Evolutionary conservation across 2,329 filamentous ascomycete genomes (phyloP), one percentile per base, ranked within the genome.

Genomic region (Emydomyces testavorans): DNA sequence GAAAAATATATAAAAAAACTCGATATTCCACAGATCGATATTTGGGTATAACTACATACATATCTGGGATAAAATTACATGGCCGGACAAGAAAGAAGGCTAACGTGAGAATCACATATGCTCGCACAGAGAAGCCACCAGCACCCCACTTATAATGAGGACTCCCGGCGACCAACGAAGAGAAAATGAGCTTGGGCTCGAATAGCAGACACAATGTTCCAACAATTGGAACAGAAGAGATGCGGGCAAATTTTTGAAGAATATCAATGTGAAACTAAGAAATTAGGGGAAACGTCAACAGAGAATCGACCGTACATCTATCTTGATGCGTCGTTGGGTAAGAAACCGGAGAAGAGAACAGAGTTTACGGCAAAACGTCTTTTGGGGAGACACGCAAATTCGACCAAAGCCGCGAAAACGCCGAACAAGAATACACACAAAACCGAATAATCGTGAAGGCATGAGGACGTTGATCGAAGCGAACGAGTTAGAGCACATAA

Each of bases 1-100:
- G 24, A 23, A 16, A 42, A 34, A 16, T 7, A 24, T 13, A 24
- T 23, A 8, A 18, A 38, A 7, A n/a, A n/a, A n/a, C n/a, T n/a
- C n/a, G n/a, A 5, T 46, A 23, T 34, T 37, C 20, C 13, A 20
- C 43, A 46, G 32, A 16, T 37, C 43, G 11, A 46, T 46, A 38
- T 31, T 45, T 26, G 43, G 43, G 43, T 46, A 46, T 46, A 46
- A 37, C 43, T 46, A 46, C 11, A 32, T 46, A 46, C 43, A 37
- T 36, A 44, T 20, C 28, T 36, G 11, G 40, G 18, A 18, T 29
- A 29, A 41, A 41, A 41, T 41, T 18, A 41, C 38, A 41, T 5
- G 13, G 31, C 23, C 20, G 8, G 24, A 28, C 23, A 13, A 42
- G 21, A 7, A 21, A 34, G 34, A 15, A 34, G 20, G 11, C 34